A percentile compares a stretch with the other conserved stretches of the same genome.
Conservation (phyloP, 176 grass and related monocot species). For the Cymbopogon citratus region DNA sequence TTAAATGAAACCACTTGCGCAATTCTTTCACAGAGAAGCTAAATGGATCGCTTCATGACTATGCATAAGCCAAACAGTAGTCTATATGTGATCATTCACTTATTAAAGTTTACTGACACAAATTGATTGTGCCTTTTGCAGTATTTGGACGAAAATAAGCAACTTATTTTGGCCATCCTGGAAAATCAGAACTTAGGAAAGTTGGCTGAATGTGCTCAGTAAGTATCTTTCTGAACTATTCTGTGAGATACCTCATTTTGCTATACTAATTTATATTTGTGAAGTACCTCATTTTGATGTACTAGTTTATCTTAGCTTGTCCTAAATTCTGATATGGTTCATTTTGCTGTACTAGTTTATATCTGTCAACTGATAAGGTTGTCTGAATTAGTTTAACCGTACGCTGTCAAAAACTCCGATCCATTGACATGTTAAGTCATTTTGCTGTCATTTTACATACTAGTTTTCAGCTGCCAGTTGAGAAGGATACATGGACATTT, state of each 20-base stretch:
- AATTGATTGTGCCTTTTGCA: slow-evolving; percentile 33
- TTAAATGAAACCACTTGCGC: neutral
- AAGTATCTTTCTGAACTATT: slow-evolving; percentile 35
- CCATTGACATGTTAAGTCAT: neutral
- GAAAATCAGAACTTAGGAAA: slow-evolving; percentile 94
- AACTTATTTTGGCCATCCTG: slow-evolving; percentile 92
- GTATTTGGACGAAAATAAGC: slow-evolving; percentile 98
- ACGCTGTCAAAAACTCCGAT: neutral
- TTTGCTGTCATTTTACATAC: neutral
- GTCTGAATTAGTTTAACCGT: slow-evolving; percentile 3
- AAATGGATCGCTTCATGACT: neutral
- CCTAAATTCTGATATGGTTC: neutral
- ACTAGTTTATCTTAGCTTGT: neutral
- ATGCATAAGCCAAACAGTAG: neutral
- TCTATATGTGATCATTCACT: neutral
- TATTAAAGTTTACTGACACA: slow-evolving; percentile 2
- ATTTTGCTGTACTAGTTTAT: slow-evolving; percentile 24
- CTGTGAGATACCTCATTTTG: slow-evolving; percentile 5
- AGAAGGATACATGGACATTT: neutral
- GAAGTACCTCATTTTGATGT: slow-evolving; percentile 2
- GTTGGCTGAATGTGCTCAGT: slow-evolving; percentile 96
- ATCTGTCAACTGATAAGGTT: slow-evolving; percentile 2
- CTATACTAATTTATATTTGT: slow-evolving; percentile 6
- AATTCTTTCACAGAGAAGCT: slow-evolving; percentile 9
- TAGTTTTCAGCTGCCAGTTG: slow-evolving; percentile 18